phyloP scores from a whole-genome alignment of 2,329 filamentous ascomycete species.

The Botryotinia narcissicola region DNA sequence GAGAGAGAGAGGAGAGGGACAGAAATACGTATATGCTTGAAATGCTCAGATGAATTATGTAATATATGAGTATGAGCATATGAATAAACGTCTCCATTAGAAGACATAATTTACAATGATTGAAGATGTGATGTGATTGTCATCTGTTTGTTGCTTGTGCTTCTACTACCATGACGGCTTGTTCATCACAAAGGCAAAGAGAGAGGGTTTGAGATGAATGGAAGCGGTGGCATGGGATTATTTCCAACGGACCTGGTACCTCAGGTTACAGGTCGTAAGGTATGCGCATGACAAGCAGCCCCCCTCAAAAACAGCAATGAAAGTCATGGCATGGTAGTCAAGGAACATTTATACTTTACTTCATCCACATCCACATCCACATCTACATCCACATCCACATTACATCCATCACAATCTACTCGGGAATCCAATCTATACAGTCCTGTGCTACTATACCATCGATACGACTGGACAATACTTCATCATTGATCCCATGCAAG shows the following conservation, averaged over 20 bases:
- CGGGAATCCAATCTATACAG: background rate
- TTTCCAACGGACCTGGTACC: background rate
- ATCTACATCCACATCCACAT: background rate
- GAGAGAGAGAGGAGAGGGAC: too few relatives aligned
- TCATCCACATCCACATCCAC: background rate
- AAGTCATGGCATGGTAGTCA: background rate
- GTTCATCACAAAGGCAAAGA: background rate
- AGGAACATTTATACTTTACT: background rate
- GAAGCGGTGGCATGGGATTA: constrained; percentile 1
- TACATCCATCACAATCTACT: background rate
- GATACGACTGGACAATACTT: too few relatives aligned
- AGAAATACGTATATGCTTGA: too few relatives aligned
- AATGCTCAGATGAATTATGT: too few relatives aligned
- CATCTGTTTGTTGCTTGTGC: background rate
- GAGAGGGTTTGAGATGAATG: background rate
- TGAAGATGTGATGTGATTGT: background rate
- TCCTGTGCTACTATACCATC: background rate
- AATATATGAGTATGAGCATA: background rate
- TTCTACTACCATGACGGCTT: background rate
- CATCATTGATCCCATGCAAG: background rate
- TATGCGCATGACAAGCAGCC: constrained; percentile 6
- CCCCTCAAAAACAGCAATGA: background rate
- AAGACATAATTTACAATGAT: background rate
- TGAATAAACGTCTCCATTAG: background rate
- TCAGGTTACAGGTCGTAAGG: background rate